Evolutionary conservation across 352 stramenopile species (phyloP).

Genomic region (Globisporangium acanthophoron): DNA sequence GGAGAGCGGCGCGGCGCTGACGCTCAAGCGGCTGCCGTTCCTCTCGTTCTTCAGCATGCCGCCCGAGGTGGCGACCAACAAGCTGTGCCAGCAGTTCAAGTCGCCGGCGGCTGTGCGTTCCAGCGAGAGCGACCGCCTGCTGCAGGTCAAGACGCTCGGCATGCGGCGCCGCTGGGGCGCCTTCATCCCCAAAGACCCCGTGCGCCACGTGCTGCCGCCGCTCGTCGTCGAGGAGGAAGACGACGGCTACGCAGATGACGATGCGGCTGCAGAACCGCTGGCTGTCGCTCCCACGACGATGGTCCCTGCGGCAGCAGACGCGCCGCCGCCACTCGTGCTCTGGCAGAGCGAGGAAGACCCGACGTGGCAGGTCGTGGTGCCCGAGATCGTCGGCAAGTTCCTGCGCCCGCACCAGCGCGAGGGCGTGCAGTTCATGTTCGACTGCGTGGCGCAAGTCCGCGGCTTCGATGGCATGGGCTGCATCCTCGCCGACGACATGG

Average conservation of each 20-base stretch:
- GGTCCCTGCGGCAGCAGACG: slow-evolving; percentile 19
- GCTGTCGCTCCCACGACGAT: slow-evolving; percentile 18
- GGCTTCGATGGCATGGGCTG: slow-evolving; percentile 80
- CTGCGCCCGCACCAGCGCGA: slow-evolving; percentile 95
- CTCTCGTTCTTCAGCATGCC: slow-evolving; percentile 77
- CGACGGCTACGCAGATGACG: slow-evolving; percentile 16
- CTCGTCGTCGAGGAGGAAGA: slow-evolving; percentile 60
- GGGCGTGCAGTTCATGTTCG: slow-evolving; percentile 96
- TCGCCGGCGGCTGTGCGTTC: slow-evolving; percentile 66
- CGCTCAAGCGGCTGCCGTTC: slow-evolving; percentile 76
- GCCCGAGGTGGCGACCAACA: slow-evolving; percentile 42
- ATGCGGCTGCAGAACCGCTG: slow-evolving; percentile 18
- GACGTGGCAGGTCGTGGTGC: slow-evolving; percentile 68
- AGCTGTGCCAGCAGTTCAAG: slow-evolving; percentile 68
- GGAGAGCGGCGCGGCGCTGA: slow-evolving; percentile 39
- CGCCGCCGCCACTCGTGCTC: slow-evolving; percentile 65
- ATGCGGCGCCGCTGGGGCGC: slow-evolving; percentile 62
- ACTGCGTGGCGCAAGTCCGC: slow-evolving; percentile 86
- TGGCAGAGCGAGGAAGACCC: slow-evolving; percentile 72
- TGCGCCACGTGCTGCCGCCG: slow-evolving; percentile 58
- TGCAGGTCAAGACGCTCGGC: slow-evolving; percentile 82
- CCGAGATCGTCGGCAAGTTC: slow-evolving; percentile 92
- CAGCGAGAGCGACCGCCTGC: slow-evolving; percentile 65
- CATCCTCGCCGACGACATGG: slow-evolving; percentile 88
- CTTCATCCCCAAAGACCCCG: slow-evolving; percentile 39